Evolutionary conservation across 208 protist species (phyloP), one percentile per base, ranked within the genome.

Genomic region (Leptomonas seymouri): DNA sequence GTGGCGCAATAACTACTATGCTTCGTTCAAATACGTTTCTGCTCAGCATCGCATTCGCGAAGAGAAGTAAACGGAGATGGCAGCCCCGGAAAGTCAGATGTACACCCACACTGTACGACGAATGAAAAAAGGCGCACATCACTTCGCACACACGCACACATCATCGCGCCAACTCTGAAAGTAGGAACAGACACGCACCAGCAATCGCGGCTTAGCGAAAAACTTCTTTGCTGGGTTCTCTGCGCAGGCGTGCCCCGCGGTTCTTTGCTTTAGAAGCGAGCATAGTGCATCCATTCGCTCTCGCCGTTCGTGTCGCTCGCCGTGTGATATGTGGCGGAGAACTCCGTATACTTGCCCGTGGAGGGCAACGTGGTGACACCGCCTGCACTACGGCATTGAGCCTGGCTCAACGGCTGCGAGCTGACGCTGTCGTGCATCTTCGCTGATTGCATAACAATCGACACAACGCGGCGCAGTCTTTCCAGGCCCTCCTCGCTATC

Each of bases 371-470:
- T 16, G 6, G 58, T 18, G 3, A 42, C 46, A 50, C 39, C 44
- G 56, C 16, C 42, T 20, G 28, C 58, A 41, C 48, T 54, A 48
- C 63, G 71, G 39, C 71, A 39, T 42, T 67, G 20, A 11, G 36
- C 55, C 54, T 71, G 71, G 25, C 58, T 67, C 5, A 50, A 42
- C 8, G 64, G 71, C 71, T 67, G 64, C n/a, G 64, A 63, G 49
- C 28, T 68, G 25, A 23, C 49, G 30, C 58, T 42, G 5, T 77
- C 71, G 57, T 53, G 27, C 31, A 50, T 44, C 72, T 82, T 74
- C 36, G 65, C 72, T 12, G 65, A 54, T 62, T 81, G 75, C 69
- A 85, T 81, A 34, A 85, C 80, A 23, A 78, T 78, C 30, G 21
- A 56, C 23, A 85, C 62, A n/a, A 81, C 60, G 28, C 76, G 67